Base-by-base conservation (phyloP, 177 flowering plant species). In the Tripterygium wilfordii region DNA sequence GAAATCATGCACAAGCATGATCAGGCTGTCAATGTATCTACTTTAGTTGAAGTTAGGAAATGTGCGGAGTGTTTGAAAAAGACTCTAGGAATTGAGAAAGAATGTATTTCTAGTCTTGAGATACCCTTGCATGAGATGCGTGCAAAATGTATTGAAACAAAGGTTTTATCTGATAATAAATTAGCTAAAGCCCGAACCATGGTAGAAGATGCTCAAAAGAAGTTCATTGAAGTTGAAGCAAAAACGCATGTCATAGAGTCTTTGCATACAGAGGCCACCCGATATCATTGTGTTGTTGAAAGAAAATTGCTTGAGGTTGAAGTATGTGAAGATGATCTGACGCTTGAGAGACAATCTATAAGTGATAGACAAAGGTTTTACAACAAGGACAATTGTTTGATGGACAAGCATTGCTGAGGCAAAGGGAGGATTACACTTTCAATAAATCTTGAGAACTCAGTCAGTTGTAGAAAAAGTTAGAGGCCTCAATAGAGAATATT, bases 41-140 rank as follows among this genome's bases (percentile, higher is more conserved):
- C 79, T 43, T 56, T 92, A 61, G 80, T 88, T 57, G 99, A 82
- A 58, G 82, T 83, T 36, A 80, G 42, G 62, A 84, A 77, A 45
- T 77, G 81, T 40, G 99, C 86, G 68, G 96, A 86, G 41, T 56
- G 56, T 54, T 56, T 92, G 57, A 79, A 78, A 70, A 86, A 71
- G 75, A 77, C 83, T 42, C 53, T 82, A 45, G 88, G 75, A 14
- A 69, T 92, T 51, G 88, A 82, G 62, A 85, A 84, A 64, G 88
- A 84, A 61, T 88, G 96, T 53, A 57, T 92, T 27, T 60, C 78
- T 42, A 86, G 80, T 78, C 96, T 92, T 60, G 99, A 92, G 72
- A 88, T 84, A 61, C 61, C 97, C 39, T 68, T 92, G 76, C 96
- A 81, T 64, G 97, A 88, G 68, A 73, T 84, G 84, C 96, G 95